These are phyloP conservation scores for Cercophora samala DNA, from an alignment of 495 filamentous ascomycete genomes.

Conservation along the genomic window DNA sequence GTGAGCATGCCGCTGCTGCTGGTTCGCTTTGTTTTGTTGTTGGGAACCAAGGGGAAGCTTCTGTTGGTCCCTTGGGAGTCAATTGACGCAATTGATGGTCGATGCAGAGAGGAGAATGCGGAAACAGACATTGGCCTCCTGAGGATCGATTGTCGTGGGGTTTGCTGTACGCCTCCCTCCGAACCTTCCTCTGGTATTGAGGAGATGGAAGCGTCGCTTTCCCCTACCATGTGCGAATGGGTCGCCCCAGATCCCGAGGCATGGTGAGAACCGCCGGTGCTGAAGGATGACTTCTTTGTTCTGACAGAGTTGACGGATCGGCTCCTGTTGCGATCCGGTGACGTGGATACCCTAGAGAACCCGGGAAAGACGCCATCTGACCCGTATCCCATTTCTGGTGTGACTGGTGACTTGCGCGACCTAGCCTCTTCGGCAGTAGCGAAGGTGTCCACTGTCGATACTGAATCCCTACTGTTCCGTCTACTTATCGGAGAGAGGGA, in stretches of 20 bases:
- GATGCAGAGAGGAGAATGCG: conserved; percentile 34
- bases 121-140: conserved; percentile 40
- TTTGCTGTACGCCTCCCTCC: conserved; percentile 18
- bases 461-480: conserved; percentile 62
- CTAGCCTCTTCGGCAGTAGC: conserved; percentile 74
- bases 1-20: conserved; percentile 41
- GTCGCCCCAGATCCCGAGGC: conserved; percentile 16
- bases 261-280: conserved; percentile 10
- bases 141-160: conserved; percentile 25
- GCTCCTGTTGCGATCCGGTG: conserved; percentile 27
- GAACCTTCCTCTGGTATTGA: conserved; percentile 32
- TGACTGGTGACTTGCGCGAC: conserved; percentile 30
- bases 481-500: conserved; percentile 25
- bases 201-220: conserved; percentile 35
- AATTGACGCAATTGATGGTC: conserved; percentile 49
- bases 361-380: not conserved
- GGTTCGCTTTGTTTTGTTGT: conserved; percentile 37
- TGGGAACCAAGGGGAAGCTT: conserved; percentile 48
- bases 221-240: conserved; percentile 11
- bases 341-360: conserved; percentile 23
- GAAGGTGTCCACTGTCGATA: conserved; percentile 77
- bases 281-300: conserved; percentile 32
- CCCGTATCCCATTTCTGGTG: conserved; percentile 4
- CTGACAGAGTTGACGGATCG: conserved; percentile 28
- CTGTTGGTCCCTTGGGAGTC: conserved; percentile 49